A percentile compares a stretch with the other conserved stretches of the same genome.
Evolutionary conservation across 169 alveolate genomes (phyloP).

Genomic region (Toxoplasma gondii): DNA sequence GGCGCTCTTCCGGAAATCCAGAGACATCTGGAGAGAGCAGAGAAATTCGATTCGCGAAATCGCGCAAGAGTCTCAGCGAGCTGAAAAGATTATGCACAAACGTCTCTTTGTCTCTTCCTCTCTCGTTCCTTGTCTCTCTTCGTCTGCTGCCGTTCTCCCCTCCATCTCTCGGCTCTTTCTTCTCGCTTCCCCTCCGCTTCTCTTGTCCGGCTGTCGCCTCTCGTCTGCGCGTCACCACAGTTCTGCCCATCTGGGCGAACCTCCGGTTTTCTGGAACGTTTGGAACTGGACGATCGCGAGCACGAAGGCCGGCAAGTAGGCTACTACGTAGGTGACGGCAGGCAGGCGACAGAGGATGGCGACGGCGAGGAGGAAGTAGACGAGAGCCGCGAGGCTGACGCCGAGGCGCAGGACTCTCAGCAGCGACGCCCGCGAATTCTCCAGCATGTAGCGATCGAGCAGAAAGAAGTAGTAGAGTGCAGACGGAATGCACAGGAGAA

Average conservation of each 20-base stretch:
- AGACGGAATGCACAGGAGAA: neutral
- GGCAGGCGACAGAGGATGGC: constrained; percentile 16
- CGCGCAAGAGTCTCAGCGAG: too few relatives aligned
- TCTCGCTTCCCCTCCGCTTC: neutral
- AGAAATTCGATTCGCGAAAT: too few relatives aligned
- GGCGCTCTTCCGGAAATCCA: too few relatives aligned
- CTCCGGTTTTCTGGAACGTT: neutral
- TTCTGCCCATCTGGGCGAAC: constrained; percentile 7
- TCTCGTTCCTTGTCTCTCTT: neutral
- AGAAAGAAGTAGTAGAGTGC: neutral
- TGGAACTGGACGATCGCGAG: constrained; percentile 5
- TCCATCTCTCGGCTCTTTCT: neutral
- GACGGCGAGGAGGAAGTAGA: neutral
- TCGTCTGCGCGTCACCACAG: neutral
- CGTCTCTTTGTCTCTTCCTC: neutral
- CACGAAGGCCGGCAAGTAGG: neutral
- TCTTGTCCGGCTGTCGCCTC: neutral
- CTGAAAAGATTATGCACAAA: too few relatives aligned
- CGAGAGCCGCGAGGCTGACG: neutral
- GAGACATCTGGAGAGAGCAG: too few relatives aligned
- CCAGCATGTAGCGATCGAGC: constrained; percentile 1
- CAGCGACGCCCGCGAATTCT: neutral
- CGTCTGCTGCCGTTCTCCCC: neutral
- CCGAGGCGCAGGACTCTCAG: neutral
- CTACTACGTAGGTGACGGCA: neutral